phyloP scores from a whole-genome alignment of 2,329 filamentous ascomycete species.

The Ilyonectria robusta region DNA sequence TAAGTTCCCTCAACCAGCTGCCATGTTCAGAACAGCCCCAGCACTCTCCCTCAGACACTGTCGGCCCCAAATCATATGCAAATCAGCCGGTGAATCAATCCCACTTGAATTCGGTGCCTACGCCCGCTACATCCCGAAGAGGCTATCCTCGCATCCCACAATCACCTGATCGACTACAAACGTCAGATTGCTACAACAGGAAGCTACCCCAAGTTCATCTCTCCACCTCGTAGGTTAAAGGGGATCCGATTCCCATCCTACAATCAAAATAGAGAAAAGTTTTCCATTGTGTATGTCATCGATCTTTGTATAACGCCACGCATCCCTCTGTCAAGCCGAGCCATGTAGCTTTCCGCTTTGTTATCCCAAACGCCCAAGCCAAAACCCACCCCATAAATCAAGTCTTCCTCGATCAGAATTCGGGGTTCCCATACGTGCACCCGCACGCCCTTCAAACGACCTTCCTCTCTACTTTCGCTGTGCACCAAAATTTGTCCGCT shows the following conservation, averaged over 20 bases:
- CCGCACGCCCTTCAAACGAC: background rate
- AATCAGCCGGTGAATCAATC: background rate
- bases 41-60: background rate
- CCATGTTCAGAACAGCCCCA: background rate
- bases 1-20: background rate
- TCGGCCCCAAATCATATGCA: background rate
- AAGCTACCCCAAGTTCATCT: background rate
- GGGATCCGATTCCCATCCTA: background rate
- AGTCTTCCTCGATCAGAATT: background rate
- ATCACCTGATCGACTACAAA: background rate
- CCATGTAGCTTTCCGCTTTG: constrained; percentile 2
- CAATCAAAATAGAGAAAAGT: background rate
- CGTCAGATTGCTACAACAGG: background rate
- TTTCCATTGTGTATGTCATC: background rate
- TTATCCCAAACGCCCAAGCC: constrained; percentile 17
- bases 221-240: background rate
- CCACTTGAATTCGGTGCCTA: background rate
- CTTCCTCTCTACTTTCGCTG: constrained; percentile 60
- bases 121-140: background rate
- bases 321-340: background rate
- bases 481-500: constrained; percentile 71
- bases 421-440: background rate
- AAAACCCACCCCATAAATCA: background rate
- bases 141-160: background rate
- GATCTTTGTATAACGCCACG: constrained; percentile 7